phyloP scores from a whole-genome alignment of 2,329 filamentous ascomycete genomes.

The Xylaria arbuscula region DNA sequence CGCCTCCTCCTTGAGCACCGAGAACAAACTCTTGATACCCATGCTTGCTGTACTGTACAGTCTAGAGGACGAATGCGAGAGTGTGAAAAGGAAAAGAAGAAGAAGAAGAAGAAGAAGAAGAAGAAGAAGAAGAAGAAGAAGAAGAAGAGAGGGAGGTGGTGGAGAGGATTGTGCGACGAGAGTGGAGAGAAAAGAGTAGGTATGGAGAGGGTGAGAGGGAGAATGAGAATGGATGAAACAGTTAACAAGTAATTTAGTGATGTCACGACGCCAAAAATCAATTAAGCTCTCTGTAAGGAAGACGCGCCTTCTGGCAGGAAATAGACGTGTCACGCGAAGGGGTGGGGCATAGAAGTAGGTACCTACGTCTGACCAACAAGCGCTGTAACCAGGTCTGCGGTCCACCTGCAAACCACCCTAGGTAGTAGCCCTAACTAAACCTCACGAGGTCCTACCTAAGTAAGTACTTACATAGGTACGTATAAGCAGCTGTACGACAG shows the following conservation, averaged over 20 bases:
- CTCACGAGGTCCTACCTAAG: too few species aligned
- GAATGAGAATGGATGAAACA: not conserved
- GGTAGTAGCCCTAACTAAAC: too few species aligned
- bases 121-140: not conserved
- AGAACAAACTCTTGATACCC: conserved; percentile 79
- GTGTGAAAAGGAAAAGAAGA: not conserved
- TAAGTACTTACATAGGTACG: not conserved
- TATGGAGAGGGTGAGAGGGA: not conserved
- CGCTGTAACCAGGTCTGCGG: not conserved
- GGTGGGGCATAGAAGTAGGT: not conserved
- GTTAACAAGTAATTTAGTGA: conserved; percentile 17
- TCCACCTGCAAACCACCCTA: not conserved
- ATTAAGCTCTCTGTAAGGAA: conserved; percentile 18
- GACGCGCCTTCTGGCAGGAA: conserved; percentile 7
- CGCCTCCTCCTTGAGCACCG: conserved; percentile 89
- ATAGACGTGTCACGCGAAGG: conserved; percentile 28
- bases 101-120: not conserved
- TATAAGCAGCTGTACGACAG: not conserved
- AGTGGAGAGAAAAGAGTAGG: not conserved
- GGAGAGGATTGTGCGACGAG: not conserved
- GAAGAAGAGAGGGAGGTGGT: not conserved
- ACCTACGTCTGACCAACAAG: too few species aligned
- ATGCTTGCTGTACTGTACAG: conserved; percentile 53
- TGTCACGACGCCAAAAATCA: conserved; percentile 38
- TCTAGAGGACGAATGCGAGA: conserved; percentile 15